Evolutionary conservation across 345 rosid genomes (phyloP).

Genomic region (Gossypium anomalum): DNA sequence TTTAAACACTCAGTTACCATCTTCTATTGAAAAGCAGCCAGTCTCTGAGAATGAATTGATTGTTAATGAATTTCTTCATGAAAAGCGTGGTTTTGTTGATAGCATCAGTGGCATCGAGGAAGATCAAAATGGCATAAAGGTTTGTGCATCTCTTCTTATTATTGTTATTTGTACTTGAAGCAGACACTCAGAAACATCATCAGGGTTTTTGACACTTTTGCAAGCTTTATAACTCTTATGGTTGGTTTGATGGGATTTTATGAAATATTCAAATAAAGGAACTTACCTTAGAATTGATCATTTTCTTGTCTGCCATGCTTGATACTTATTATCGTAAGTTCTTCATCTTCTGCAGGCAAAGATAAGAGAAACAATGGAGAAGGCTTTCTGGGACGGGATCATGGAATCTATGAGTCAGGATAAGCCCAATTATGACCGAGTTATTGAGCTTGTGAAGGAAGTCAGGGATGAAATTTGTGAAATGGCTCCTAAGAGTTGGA

Average conservation of each 20-base stretch:
- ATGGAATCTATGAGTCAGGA: conserved; percentile 61
- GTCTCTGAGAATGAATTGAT: conserved; percentile 69
- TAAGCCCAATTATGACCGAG: conserved; percentile 57
- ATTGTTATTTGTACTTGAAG: neutral
- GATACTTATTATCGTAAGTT: neutral
- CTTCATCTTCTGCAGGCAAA: conserved; percentile 40
- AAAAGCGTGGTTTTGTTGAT: conserved; percentile 39
- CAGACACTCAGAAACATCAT: neutral
- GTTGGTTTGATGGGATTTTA: neutral
- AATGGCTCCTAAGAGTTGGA: conserved; percentile 86
- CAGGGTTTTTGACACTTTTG: neutral
- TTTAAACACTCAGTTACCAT: conserved; percentile 23
- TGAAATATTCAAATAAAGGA: neutral
- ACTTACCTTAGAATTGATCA: neutral
- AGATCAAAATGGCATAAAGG: conserved; percentile 52
- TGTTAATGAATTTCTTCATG: conserved; percentile 70
- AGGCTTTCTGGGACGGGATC: conserved; percentile 84
- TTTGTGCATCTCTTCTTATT: conserved; percentile 29
- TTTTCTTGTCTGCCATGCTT: neutral
- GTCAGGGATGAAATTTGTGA: conserved; percentile 83
- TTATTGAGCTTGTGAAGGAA: conserved; percentile 73
- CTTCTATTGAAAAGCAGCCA: conserved; percentile 26
- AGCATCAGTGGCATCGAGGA: conserved; percentile 32
- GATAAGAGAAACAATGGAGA: conserved; percentile 75
- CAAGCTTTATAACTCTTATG: neutral